These are phyloP conservation scores for Microsporum audouinii DNA, from an alignment of 2,329 filamentous ascomycete genomes.

Conservation along the genomic window DNA sequence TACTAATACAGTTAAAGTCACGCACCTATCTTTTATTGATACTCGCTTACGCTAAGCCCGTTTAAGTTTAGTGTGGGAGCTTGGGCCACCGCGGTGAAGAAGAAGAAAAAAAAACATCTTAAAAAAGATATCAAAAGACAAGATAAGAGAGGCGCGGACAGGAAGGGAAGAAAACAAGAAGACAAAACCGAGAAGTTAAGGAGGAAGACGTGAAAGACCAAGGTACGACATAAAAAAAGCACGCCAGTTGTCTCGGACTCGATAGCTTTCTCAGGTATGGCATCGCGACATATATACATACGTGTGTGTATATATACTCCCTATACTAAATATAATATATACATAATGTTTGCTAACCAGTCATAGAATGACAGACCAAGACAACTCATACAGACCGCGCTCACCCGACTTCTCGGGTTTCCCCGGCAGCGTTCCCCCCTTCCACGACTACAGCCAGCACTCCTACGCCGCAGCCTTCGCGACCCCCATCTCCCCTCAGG, in stretches of 20 bases:
- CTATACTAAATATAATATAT: background rate
- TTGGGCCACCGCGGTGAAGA: background rate
- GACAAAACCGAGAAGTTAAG: background rate
- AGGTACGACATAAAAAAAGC: background rate
- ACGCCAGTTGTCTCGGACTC: background rate
- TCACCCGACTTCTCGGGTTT: constrained; percentile 40
- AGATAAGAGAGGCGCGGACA: background rate
- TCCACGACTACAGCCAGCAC: constrained; percentile 23
- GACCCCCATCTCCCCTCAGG: constrained; percentile 28
- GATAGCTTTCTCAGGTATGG: background rate
- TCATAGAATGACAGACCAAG: constrained; percentile 34
- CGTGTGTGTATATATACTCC: background rate
- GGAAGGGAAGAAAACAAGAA: background rate
- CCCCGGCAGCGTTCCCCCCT: constrained; percentile 30
- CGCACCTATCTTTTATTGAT: background rate
- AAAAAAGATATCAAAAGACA: background rate
- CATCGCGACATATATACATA: background rate
- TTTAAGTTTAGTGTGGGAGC: background rate
- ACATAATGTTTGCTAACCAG: background rate
- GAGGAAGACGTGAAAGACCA: background rate
- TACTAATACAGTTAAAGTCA: background rate
- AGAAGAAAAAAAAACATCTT: background rate
- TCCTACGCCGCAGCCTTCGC: constrained; percentile 19
- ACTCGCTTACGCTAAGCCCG: background rate
- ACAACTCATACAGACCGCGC: constrained; percentile 37